These are phyloP conservation scores for Magnaporthiopsis incrustans DNA, from an alignment of 2,329 filamentous ascomycete species.

Conservation along the genomic window DNA sequence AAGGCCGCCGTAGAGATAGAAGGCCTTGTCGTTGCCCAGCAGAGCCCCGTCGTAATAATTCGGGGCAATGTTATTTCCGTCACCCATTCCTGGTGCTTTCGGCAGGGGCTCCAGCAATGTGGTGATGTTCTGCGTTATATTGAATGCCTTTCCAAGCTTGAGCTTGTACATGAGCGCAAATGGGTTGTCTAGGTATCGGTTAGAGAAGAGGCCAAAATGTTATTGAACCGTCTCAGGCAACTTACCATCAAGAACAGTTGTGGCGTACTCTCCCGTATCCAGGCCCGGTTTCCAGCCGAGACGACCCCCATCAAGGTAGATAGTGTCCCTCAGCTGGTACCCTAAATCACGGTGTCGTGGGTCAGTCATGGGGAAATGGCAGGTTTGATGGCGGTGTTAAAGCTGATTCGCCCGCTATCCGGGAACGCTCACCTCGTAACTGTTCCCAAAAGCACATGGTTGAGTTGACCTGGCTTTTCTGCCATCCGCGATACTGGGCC, in stretches of 20 bases:
- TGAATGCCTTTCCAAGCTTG: slow-evolving; percentile 51
- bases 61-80: slow-evolving; percentile 42
- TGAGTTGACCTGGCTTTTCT: slow-evolving; percentile 42
- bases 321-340: slow-evolving; percentile 46
- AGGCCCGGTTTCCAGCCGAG: slow-evolving; percentile 44
- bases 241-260: slow-evolving; percentile 32
- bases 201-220: neutral
- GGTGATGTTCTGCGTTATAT: slow-evolving; percentile 44
- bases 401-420: neutral
- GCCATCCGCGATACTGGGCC: slow-evolving; percentile 42
- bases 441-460: slow-evolving; percentile 52
- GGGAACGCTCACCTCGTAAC: slow-evolving; percentile 28
- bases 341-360: neutral
- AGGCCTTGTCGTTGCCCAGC: slow-evolving; percentile 55
- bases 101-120: slow-evolving; percentile 37
- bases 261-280: slow-evolving; percentile 29
- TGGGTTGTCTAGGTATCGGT: slow-evolving; percentile 34
- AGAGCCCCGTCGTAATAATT: slow-evolving; percentile 56
- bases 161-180: slow-evolving; percentile 46
- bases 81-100: slow-evolving; percentile 36
- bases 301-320: slow-evolving; percentile 59
- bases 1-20: slow-evolving; percentile 57
- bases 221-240: slow-evolving; percentile 9
- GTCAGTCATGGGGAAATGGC: neutral
- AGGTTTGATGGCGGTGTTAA: neutral